phyloP scores from a whole-genome alignment of 2,329 filamentous ascomycete genomes.

The Akanthomyces muscarius region DNA sequence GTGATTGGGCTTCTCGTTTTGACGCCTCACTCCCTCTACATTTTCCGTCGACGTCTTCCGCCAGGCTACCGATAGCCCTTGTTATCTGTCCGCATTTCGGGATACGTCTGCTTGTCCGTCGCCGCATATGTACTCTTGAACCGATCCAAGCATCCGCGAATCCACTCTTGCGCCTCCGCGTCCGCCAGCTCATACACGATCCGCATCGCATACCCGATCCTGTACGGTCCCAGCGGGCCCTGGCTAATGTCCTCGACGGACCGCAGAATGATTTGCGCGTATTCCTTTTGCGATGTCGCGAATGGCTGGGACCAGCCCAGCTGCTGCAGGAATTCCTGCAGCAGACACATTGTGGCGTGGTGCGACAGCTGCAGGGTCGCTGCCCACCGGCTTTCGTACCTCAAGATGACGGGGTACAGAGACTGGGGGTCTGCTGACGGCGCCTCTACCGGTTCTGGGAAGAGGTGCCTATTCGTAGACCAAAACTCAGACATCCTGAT shows the following conservation, averaged over 20 bases:
- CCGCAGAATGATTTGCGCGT: conserved; percentile 33
- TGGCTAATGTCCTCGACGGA: conserved; percentile 35
- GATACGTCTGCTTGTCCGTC: conserved; percentile 16
- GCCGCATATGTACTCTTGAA: conserved; percentile 16
- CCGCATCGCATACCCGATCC: conserved; percentile 35
- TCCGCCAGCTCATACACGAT: conserved; percentile 31
- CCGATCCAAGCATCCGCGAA: conserved; percentile 7
- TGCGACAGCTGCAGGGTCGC: conserved; percentile 35
- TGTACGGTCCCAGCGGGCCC: conserved; percentile 37
- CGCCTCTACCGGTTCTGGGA: conserved; percentile 27
- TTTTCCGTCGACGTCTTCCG: not conserved
- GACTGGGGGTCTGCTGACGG: conserved; percentile 29
- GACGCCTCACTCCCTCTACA: not conserved
- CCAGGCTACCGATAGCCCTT: not conserved
- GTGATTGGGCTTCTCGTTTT: no score
- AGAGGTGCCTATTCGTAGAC: conserved; percentile 24
- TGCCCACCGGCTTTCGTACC: conserved; percentile 28
- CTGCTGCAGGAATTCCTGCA: conserved; percentile 35
- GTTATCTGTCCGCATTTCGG: conserved; percentile 7
- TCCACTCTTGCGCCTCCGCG: conserved; percentile 12
- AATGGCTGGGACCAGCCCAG: conserved; percentile 29
- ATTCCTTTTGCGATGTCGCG: conserved; percentile 24
- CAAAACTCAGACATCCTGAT: conserved; percentile 33
- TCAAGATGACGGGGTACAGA: conserved; percentile 31
- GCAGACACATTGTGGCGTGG: conserved; percentile 38